A percentile compares a stretch with the other conserved stretches of the same genome.
Evolutionary conservation across 2,329 filamentous ascomycete genomes (phyloP).

Genomic region (Dryadomyces quercivorus): DNA sequence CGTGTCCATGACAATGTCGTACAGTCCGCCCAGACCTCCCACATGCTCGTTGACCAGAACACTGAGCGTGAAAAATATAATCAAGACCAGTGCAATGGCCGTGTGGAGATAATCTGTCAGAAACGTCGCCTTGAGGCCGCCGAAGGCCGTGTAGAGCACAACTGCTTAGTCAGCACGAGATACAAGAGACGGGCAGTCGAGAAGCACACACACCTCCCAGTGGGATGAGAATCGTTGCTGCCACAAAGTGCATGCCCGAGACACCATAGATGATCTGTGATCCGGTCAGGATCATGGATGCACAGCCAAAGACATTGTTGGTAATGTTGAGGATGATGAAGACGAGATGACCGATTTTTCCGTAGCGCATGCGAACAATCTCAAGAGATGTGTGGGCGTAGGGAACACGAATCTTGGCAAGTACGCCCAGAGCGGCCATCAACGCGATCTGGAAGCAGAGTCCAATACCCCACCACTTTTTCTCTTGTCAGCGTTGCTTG

Average conservation of each 20-base stretch:
- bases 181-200: background rate
- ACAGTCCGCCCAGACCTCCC: constrained; percentile 22
- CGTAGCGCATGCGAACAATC: constrained; percentile 26
- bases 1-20: constrained; percentile 23
- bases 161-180: constrained; percentile 16
- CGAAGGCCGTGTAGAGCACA: constrained; percentile 25
- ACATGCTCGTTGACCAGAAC: constrained; percentile 18
- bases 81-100: constrained; percentile 23
- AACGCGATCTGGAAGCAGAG: constrained; percentile 9
- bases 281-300: constrained; percentile 25
- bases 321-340: constrained; percentile 26
- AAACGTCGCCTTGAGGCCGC: constrained; percentile 26
- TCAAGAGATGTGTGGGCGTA: constrained; percentile 29
- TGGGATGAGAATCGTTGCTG: constrained; percentile 26
- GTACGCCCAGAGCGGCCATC: constrained; percentile 24
- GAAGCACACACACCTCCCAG: constrained; percentile 4
- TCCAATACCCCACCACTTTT: constrained; percentile 7
- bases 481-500: background rate
- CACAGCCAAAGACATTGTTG: constrained; percentile 28
- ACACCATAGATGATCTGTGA: constrained; percentile 25
- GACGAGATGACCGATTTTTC: constrained; percentile 22
- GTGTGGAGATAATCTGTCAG: constrained; percentile 29
- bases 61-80: constrained; percentile 25
- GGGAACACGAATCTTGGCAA: constrained; percentile 28
- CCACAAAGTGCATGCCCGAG: constrained; percentile 28